Evolutionary conservation across 345 rosid genomes (phyloP).

Genomic region (Lenwebbia sp.): DNA sequence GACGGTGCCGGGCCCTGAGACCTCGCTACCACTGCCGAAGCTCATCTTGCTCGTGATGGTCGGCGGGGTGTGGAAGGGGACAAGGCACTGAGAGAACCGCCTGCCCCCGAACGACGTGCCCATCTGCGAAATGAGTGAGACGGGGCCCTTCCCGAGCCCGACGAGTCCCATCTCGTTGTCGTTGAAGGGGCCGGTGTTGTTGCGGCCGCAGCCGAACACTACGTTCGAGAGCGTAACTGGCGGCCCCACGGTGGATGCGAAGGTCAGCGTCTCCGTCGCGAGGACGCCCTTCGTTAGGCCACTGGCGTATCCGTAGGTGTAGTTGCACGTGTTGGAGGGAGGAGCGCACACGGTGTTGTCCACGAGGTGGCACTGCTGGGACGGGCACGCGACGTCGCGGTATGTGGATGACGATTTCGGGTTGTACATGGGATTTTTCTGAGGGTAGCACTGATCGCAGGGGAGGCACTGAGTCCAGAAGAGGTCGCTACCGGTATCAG

Average conservation of each 20-base stretch:
- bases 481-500: slow-evolving; percentile 2
- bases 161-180: slow-evolving; percentile 35
- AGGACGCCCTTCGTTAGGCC: background rate
- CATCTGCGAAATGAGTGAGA: slow-evolving; percentile 42
- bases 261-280: slow-evolving; percentile 27
- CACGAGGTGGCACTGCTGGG: background rate
- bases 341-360: background rate
- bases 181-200: slow-evolving; percentile 26
- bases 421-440: background rate
- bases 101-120: slow-evolving; percentile 24
- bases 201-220: slow-evolving; percentile 41
- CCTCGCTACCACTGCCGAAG: slow-evolving; percentile 34
- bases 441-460: slow-evolving; percentile 2
- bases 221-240: slow-evolving; percentile 18
- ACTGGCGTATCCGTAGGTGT: background rate
- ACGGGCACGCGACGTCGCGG: background rate
- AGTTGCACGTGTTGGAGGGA: background rate
- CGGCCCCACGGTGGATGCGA: slow-evolving; percentile 26
- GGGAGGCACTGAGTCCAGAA: slow-evolving; percentile 9
- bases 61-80: slow-evolving; percentile 16
- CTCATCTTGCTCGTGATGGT: slow-evolving; percentile 30
- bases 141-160: slow-evolving; percentile 47
- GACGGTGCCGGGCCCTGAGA: slow-evolving; percentile 21
- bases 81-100: slow-evolving; percentile 52
- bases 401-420: slow-evolving; percentile 19